phyloP scores from a whole-genome alignment of 2,329 filamentous ascomycete genomes.

The Hypoxylon sp. region DNA sequence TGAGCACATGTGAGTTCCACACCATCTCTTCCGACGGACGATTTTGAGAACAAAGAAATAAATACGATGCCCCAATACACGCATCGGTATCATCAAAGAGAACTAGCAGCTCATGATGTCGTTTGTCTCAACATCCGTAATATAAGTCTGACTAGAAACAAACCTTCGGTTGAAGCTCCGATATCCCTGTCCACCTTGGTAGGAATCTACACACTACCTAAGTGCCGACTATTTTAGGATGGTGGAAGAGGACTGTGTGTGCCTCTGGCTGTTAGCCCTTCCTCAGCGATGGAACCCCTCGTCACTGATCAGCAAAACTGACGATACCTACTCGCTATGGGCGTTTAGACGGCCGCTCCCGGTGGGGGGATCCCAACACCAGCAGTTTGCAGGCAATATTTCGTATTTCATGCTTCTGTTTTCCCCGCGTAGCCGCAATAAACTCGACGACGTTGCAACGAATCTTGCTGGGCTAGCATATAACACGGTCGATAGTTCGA shows the following conservation, averaged over 20 bases:
- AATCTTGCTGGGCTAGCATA: constrained; percentile 10
- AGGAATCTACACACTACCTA: constrained; percentile 4
- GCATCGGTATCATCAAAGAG: constrained; percentile 20
- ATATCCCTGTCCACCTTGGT: constrained; percentile 23
- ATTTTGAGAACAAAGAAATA: constrained; percentile 31
- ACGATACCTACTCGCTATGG: constrained; percentile 25
- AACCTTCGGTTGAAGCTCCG: constrained; percentile 10
- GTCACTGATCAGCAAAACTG: constrained; percentile 41
- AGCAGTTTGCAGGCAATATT: constrained; percentile 5
- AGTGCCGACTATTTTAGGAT: constrained; percentile 3
- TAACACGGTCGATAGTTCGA: not conserved
- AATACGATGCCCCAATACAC: constrained; percentile 32
- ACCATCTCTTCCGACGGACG: constrained; percentile 31
- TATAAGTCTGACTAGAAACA: constrained; percentile 24
- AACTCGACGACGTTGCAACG: constrained; percentile 11
- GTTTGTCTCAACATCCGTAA: constrained; percentile 30
- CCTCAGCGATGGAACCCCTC: constrained; percentile 27
- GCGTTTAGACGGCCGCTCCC: constrained; percentile 6
- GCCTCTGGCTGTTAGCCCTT: constrained; percentile 16
- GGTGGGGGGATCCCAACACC: constrained; percentile 10
- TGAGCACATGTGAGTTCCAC: constrained; percentile 37
- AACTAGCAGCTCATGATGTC: not conserved
- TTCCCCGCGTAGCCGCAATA: not conserved
- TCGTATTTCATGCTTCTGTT: not conserved
- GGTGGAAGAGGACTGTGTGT: constrained; percentile 20